These are phyloP conservation scores for Maudiozyma humilis DNA, from an alignment of 1,139 yeast genomes.

Conservation along the genomic window DNA sequence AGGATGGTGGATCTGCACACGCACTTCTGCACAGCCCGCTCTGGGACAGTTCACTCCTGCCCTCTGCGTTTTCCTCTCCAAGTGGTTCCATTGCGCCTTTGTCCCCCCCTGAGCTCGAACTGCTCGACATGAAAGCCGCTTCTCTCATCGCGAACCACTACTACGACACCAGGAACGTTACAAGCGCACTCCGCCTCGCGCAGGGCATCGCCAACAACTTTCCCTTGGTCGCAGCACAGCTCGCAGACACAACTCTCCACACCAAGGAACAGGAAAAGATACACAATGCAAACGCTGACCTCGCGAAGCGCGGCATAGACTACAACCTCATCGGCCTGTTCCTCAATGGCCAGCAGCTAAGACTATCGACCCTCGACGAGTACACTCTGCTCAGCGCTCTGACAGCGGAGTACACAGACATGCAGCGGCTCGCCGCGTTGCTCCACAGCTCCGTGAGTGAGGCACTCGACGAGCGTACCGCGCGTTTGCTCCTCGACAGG, in stretches of 20 bases:
- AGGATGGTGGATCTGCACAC: slow-evolving; percentile 9
- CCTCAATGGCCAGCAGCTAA: slow-evolving; percentile 50
- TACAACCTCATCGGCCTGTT: slow-evolving; percentile 42
- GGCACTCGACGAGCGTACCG: slow-evolving; percentile 7
- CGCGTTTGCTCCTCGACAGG: slow-evolving; percentile 14
- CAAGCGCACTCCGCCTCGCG: slow-evolving; percentile 33
- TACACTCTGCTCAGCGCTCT: slow-evolving; percentile 18
- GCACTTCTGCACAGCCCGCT: slow-evolving; percentile 4
- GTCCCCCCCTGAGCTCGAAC: slow-evolving; percentile 30
- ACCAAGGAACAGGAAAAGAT: slow-evolving; percentile 7
- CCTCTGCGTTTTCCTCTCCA: slow-evolving; percentile 11
- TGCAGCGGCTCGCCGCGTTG: slow-evolving; percentile 9
- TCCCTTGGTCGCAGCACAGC: slow-evolving; percentile 39
- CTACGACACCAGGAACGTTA: slow-evolving; percentile 22
- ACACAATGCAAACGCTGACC: slow-evolving; percentile 10
- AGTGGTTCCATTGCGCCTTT: slow-evolving; percentile 4
- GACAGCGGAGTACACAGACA: slow-evolving; percentile 14
- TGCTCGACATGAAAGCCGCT: slow-evolving; percentile 42
- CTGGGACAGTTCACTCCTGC: slow-evolving; percentile 8
- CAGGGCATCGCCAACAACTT: slow-evolving; percentile 39
- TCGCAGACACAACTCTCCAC: slow-evolving; percentile 15
- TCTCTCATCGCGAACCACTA: slow-evolving; percentile 36
- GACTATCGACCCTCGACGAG: slow-evolving; percentile 19
- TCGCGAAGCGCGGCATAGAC: slow-evolving; percentile 21
- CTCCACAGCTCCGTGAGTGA: neutral